Conservation (phyloP, 2,329 filamentous ascomycete species). For the Helotiales sp. region DNA sequence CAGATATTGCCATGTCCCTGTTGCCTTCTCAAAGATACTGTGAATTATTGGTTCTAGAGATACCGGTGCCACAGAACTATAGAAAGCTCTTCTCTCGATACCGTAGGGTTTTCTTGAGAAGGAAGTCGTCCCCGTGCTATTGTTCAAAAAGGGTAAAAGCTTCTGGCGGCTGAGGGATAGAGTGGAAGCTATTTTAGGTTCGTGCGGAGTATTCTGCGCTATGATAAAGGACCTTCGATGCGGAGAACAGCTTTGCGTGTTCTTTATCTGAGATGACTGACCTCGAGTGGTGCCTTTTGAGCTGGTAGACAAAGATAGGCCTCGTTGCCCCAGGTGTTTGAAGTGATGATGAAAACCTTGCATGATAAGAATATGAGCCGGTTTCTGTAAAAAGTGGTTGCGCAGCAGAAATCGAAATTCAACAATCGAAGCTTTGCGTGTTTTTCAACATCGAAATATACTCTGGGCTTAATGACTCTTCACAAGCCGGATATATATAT, state of each 20-base stretch:
- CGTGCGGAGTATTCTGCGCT: background rate
- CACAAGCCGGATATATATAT: no score
- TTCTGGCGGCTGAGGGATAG: background rate
- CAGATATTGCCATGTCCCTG: background rate
- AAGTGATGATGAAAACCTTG: background rate
- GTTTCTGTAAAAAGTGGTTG: background rate
- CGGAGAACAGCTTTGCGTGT: background rate
- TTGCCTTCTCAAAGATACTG: background rate
- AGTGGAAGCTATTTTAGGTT: background rate
- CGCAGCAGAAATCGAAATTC: background rate
- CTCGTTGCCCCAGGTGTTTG: conserved; percentile 43
- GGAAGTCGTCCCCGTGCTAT: background rate
- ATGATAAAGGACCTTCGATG: background rate
- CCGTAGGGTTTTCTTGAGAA: background rate
- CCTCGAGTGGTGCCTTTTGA: background rate
- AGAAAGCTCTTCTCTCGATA: background rate
- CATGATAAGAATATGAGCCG: background rate
- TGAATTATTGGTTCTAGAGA: background rate
- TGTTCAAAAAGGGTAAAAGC: background rate
- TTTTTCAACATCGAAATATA: no score
- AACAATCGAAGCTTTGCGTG: no score
- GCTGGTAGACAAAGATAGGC: background rate
- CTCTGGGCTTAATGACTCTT: no score
- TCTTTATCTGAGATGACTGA: background rate
- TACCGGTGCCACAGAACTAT: background rate